A percentile compares a stretch with the other conserved stretches of the same genome.
These are phyloP conservation scores for Colletotrichum sp. DNA, from an alignment of 2,329 filamentous ascomycete species.

Conservation along the genomic window DNA sequence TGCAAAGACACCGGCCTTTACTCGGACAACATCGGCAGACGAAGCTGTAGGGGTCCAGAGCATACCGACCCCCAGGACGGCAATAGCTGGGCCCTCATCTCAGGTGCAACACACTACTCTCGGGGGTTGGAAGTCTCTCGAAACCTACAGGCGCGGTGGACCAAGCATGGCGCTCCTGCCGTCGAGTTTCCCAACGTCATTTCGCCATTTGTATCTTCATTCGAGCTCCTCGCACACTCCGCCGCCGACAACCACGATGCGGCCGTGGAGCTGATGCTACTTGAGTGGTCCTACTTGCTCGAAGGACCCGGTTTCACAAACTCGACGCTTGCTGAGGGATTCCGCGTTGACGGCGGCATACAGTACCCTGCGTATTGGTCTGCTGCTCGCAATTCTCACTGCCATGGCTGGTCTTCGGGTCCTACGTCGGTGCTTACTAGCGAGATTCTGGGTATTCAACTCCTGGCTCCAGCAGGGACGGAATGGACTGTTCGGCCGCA, in stretches of 20 bases:
- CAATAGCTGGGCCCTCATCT: slow-evolving; percentile 50
- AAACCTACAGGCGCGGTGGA: slow-evolving; percentile 45
- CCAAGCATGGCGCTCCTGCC: slow-evolving; percentile 48
- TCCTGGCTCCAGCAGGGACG: slow-evolving; percentile 27
- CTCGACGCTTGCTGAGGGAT: slow-evolving; percentile 46
- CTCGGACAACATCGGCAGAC: slow-evolving; percentile 47
- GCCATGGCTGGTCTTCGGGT: slow-evolving; percentile 40
- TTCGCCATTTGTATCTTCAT: slow-evolving; percentile 37
- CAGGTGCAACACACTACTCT: slow-evolving; percentile 23
- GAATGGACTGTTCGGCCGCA: slow-evolving; percentile 30
- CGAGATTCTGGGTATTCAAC: slow-evolving; percentile 32
- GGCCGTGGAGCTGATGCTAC: slow-evolving; percentile 46
- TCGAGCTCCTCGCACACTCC: slow-evolving; percentile 40
- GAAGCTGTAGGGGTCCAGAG: slow-evolving; percentile 33
- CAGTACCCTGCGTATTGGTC: slow-evolving; percentile 36
- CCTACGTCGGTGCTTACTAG: slow-evolving; percentile 35
- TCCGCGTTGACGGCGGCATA: slow-evolving; percentile 38
- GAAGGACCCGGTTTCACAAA: slow-evolving; percentile 43
- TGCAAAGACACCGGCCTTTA: slow-evolving; percentile 39
- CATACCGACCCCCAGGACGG: slow-evolving; percentile 55
- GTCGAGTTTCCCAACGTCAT: slow-evolving; percentile 41
- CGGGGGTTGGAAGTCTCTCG: slow-evolving; percentile 31
- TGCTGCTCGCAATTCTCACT: slow-evolving; percentile 35
- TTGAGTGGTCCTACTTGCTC: slow-evolving; percentile 45
- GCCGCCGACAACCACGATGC: slow-evolving; percentile 37